Conservation (phyloP, 371 early-diverging fungal genomes). For the Mycotypha africana region DNA sequence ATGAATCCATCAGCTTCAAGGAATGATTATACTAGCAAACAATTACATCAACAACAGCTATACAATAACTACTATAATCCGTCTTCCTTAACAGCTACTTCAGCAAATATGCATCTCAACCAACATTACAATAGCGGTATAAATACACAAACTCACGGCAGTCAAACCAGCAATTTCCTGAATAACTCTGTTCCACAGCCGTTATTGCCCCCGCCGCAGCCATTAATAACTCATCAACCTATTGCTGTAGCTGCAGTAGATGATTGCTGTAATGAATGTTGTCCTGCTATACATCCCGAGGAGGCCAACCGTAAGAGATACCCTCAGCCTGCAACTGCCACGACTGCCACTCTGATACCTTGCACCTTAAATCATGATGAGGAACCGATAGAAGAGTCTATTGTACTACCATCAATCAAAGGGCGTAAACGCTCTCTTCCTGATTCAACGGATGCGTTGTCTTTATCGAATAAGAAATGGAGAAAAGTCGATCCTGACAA, state of each 20-base stretch:
- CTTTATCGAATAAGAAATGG: no score
- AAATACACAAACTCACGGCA: neutral
- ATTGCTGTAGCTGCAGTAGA: constrained; percentile 16
- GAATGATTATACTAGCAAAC: no score
- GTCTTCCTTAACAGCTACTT: neutral
- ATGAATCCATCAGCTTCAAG: no score
- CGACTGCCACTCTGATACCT: neutral
- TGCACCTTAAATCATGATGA: no score
- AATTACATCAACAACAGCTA: no score
- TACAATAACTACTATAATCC: neutral
- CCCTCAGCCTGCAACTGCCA: neutral
- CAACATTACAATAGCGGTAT: neutral
- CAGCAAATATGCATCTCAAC: neutral
- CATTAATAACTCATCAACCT: constrained; percentile 1
- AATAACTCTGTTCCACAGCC: constrained; percentile 1
- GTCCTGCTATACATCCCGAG: constrained; percentile 9
- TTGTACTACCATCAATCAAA: no score
- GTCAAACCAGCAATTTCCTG: neutral
- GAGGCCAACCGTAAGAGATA: neutral
- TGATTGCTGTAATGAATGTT: constrained; percentile 18
- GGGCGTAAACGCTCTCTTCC: no score
- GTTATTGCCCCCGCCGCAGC: neutral
- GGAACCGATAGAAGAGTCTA: no score
- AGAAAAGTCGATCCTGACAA: no score
- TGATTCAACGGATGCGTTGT: no score